Percentiles rank a stretch among this genome's conserved stretches.
Conservation (phyloP, 2,329 filamentous ascomycete genomes). For the Elsinoe perseae region DNA sequence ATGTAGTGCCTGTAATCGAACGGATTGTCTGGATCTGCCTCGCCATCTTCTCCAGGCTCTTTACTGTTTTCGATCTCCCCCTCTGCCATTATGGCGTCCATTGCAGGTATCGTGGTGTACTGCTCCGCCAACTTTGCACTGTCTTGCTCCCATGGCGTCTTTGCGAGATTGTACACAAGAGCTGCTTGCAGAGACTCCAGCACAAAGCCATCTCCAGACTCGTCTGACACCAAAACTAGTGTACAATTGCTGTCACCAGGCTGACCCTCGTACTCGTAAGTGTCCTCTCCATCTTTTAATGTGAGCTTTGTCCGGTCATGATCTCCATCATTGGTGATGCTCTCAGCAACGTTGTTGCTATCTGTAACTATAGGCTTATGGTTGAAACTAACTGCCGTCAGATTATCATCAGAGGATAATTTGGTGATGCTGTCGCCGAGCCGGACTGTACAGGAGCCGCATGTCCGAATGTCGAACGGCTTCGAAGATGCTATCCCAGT, state of each 20-base stretch:
- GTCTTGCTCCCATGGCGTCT: constrained; percentile 58
- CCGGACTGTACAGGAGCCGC: constrained; percentile 16
- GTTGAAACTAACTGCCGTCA: constrained; percentile 33
- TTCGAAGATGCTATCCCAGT: background rate
- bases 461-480: constrained; percentile 16
- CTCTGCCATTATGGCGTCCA: constrained; percentile 18
- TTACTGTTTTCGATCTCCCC: constrained; percentile 22
- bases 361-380: constrained; percentile 36
- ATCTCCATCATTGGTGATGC: constrained; percentile 22
- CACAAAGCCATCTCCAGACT: constrained; percentile 64
- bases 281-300: constrained; percentile 25
- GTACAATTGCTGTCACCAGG: constrained; percentile 52
- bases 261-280: constrained; percentile 36
- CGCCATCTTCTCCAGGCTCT: constrained; percentile 30
- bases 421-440: constrained; percentile 12
- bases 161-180: constrained; percentile 78
- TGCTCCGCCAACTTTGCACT: constrained; percentile 56
- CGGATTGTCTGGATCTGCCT: constrained; percentile 38
- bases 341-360: constrained; percentile 25
- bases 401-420: background rate
- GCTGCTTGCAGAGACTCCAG: constrained; percentile 74
- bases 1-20: constrained; percentile 45
- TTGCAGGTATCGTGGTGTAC: constrained; percentile 48
- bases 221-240: constrained; percentile 76
- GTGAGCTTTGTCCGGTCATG: constrained; percentile 17